Base-by-base conservation (phyloP, 352 stramenopile species). In the Pythium dissotocum region DNA sequence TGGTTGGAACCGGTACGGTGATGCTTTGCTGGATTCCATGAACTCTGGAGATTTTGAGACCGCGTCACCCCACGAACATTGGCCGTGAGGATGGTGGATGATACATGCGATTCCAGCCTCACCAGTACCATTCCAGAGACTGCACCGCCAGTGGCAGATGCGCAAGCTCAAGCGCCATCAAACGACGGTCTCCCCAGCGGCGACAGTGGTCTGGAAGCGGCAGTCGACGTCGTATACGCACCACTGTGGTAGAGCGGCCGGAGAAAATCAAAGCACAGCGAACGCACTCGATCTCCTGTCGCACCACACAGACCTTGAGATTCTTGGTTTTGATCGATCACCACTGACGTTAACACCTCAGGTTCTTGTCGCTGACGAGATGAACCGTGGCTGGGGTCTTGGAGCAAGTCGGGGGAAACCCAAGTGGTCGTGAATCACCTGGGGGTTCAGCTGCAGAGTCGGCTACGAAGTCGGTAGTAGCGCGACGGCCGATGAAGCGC, bases 261-360 rank as follows among this genome's bases (percentile, higher is more conserved):
- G 21, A 18, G 14, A 26, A 46, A 59, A n/a, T 59, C 53, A 28
- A 30, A 44, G 32, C 53, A 59, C 53, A 59, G 53, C 53, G 53
- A 46, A 30, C 38, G 53, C 32, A 44, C 53, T 30, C 38, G 53
- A 59, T 36, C 21, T 30, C 21, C 32, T 14, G 21, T 10, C 53
- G 21, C 53, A 30, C 26, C 32, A 30, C 35, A 59, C 53, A 59
- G 53, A 33, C 53, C 53, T 59, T 59, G 26, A 59, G 53, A 59
- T 44, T 59, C 53, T 59, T 59, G 53, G 53, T 44, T 30, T 33
- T 44, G 38, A 33, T 46, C 7, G 4, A 33, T 33, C 38, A 59
- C 53, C 53, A 59, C 53, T 30, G 53, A 33, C 53, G 32, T 59
- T 28, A 28, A 59, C 53, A 59, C 53, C 53, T 44, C 10, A 1